Base-by-base conservation (phyloP, 2,329 filamentous ascomycete species). In the Dryadomyces quercus-mongolicae region DNA sequence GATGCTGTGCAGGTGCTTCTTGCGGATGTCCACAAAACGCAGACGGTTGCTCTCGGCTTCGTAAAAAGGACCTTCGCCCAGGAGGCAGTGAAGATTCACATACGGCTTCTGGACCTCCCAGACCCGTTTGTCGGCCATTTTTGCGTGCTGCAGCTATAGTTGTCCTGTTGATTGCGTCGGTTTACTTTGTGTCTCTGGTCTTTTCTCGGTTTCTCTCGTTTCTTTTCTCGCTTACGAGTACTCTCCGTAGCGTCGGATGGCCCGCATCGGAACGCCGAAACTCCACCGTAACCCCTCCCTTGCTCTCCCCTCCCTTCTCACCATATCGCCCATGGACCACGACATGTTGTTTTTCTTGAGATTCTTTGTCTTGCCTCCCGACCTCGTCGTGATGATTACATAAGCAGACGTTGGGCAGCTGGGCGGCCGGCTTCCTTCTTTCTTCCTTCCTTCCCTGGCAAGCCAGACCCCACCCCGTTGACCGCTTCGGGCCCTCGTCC, bases 21-120 rank as follows among this genome's bases (percentile, higher is more conserved):
- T 81, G 67, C 84, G 85, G 69, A 95, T 91, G 69, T 96, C 91
- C 58, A 91, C 81, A 66, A 89, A 90, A 59, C 87, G 85, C 56
- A 92, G 71, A 49, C 73, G 76, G 66, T 86, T 77, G 51, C 77
- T 81, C 21, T 70, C 71, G 56, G 76, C 71, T 66, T 90, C 85
- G 71, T 82, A 88, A 70, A 82, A 88, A 1, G 86, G 86, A 0
- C 79, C 87, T 68, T 92, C 87, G 59, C 84, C 85, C 34, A 91
- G 76, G 15, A 71, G 73, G 70, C 85, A 88, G 60, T 80, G 75
- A 54, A 80, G 69, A 60, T 82, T 71, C 58, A 91, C 74, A 69
- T 77, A 81, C 7, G 77, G 76, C 67, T 74, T 65, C 47, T 65
- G 70, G 58, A 75, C 72, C 54, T 69, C 70, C 78, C 77, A 81